phyloP scores from a whole-genome alignment of 345 rosid genomes.

The Pelargonium nanum region DNA sequence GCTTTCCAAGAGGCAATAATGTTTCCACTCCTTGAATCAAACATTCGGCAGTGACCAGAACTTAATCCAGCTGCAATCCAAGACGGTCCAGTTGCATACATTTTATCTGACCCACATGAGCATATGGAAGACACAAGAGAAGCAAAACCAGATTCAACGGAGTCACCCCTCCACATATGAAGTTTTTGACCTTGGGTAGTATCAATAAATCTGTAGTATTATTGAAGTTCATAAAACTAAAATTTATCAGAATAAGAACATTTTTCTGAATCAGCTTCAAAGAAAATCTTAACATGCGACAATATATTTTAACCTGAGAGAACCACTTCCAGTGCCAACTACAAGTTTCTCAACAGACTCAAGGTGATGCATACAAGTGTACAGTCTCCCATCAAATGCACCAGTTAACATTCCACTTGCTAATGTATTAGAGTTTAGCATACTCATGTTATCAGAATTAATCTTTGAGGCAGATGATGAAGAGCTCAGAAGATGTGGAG shows the following conservation, averaged over 20 bases:
- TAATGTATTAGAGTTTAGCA: constrained; percentile 44
- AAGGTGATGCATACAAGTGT: constrained; percentile 75
- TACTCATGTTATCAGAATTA: constrained; percentile 37
- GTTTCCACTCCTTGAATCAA: constrained; percentile 65
- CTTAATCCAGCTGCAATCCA: constrained; percentile 86
- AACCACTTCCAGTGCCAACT: constrained; percentile 81
- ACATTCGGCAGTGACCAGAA: constrained; percentile 77
- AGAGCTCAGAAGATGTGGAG: constrained; percentile 34
- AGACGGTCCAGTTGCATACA: constrained; percentile 39
- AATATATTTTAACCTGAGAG: constrained; percentile 50
- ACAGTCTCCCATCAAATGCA: constrained; percentile 73
- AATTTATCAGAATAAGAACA: constrained; percentile 6
- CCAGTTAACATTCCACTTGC: constrained; percentile 56
- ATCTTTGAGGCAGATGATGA: constrained; percentile 33
- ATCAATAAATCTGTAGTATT: constrained; percentile 58
- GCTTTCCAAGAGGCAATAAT: constrained; percentile 74
- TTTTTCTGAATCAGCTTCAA: constrained; percentile 8
- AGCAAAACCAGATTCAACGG: constrained; percentile 53
- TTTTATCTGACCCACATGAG: constrained; percentile 52
- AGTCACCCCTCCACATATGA: constrained; percentile 77
- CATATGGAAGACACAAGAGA: constrained; percentile 80
- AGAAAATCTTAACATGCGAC: constrained; percentile 1
- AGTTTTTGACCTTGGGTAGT: constrained; percentile 62
- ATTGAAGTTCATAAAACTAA: constrained; percentile 5
- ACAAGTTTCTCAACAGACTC: constrained; percentile 52